Evolutionary conservation across 805 yeast species (phyloP).

Genomic region (Candida railenensis): DNA sequence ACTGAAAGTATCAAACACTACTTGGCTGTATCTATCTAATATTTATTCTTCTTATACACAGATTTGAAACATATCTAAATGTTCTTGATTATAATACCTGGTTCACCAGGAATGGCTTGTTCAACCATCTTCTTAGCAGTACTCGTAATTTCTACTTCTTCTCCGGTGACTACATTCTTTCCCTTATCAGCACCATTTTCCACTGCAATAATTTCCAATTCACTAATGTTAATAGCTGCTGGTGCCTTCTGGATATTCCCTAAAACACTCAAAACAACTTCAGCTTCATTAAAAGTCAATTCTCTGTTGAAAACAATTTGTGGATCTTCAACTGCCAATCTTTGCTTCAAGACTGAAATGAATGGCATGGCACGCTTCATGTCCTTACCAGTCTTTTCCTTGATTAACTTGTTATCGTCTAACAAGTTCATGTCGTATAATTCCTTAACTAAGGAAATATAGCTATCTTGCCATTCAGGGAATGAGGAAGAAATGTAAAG

Average conservation of each 20-base stretch:
- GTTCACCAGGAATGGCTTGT: conserved; percentile 88
- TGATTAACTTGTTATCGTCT: conserved; percentile 63
- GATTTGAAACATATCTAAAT: conserved; percentile 39
- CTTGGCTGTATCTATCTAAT: too few relatives aligned
- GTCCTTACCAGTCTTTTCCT: conserved; percentile 74
- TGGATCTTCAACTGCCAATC: conserved; percentile 69
- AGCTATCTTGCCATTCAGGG: conserved; percentile 67
- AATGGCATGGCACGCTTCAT: conserved; percentile 99
- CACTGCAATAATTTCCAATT: conserved; percentile 60
- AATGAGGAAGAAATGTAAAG: conserved; percentile 75
- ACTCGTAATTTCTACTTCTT: conserved; percentile 58
- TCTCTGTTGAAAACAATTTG: conserved; percentile 86
- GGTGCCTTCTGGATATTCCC: conserved; percentile 63
- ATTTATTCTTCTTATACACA: too few relatives aligned
- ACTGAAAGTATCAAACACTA: too few relatives aligned
- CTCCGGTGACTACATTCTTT: conserved; percentile 64
- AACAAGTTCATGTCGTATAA: conserved; percentile 62
- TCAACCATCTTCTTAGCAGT: conserved; percentile 70
- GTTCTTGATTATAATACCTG: conserved; percentile 80
- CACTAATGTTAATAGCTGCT: conserved; percentile 50
- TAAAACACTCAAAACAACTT: conserved; percentile 55
- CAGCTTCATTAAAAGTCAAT: conserved; percentile 76
- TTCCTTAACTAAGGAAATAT: conserved; percentile 68
- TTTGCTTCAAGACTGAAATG: conserved; percentile 79
- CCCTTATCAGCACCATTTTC: conserved; percentile 65